phyloP scores from a whole-genome alignment of 2,329 filamentous ascomycete species.

The Pyrenochaeta sp. region DNA sequence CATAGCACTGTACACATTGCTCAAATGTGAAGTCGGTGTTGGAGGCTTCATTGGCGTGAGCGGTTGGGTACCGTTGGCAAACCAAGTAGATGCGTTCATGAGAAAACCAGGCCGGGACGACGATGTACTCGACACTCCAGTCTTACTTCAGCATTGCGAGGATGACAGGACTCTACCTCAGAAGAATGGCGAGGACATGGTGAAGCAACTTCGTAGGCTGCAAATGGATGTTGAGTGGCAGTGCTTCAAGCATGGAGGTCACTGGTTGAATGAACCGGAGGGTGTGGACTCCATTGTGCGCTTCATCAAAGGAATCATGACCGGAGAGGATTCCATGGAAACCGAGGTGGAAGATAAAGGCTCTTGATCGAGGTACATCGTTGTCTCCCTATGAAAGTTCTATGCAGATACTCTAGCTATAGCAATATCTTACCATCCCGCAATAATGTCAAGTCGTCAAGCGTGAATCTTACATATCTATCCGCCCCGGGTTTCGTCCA shows the following conservation, averaged over 20 bases:
- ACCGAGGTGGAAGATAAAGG: neutral
- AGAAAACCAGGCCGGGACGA: neutral
- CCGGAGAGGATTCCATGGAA: too few relatives aligned
- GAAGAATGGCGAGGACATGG: slow-evolving; percentile 44
- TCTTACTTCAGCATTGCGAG: slow-evolving; percentile 55
- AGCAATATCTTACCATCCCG: slow-evolving; percentile 24
- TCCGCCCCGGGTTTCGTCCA: slow-evolving; percentile 36
- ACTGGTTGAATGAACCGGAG: slow-evolving; percentile 59
- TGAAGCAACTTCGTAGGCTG: slow-evolving; percentile 43
- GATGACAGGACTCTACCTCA: slow-evolving; percentile 54
- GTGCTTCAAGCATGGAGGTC: slow-evolving; percentile 48
- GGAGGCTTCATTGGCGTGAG: slow-evolving; percentile 31
- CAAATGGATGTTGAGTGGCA: slow-evolving; percentile 49
- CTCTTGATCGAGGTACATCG: neutral
- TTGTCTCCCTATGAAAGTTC: neutral
- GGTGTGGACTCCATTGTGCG: slow-evolving; percentile 56
- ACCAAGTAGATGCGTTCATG: slow-evolving; percentile 3
- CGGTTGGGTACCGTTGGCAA: slow-evolving; percentile 27
- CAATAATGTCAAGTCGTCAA: slow-evolving; percentile 24
- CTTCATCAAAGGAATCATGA: slow-evolving; percentile 14
- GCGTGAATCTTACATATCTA: slow-evolving; percentile 31
- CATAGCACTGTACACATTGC: slow-evolving; percentile 18
- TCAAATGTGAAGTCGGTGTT: slow-evolving; percentile 4
- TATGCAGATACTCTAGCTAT: slow-evolving; percentile 3
- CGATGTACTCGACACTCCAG: slow-evolving; percentile 34